phyloP scores from a whole-genome alignment of 495 filamentous ascomycete species.

The Arthonia radiata region DNA sequence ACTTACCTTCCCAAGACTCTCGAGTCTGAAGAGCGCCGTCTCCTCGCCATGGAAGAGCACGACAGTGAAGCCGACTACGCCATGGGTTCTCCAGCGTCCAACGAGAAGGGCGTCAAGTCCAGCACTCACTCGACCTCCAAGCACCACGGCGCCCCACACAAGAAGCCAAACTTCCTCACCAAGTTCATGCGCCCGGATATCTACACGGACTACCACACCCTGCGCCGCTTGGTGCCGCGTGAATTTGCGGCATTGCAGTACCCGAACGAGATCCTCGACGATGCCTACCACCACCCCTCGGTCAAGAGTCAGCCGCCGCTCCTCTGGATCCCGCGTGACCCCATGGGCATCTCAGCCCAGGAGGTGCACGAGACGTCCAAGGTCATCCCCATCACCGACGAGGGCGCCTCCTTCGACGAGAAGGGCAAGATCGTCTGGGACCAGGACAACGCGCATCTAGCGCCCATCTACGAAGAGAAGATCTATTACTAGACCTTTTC shows the following conservation, averaged over 20 bases:
- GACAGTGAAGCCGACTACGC: conserved; percentile 13
- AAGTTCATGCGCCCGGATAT: conserved; percentile 62
- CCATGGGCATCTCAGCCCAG: conserved; percentile 47
- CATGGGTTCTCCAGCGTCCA: conserved; percentile 11
- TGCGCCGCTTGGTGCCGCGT: conserved; percentile 48
- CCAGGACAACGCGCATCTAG: conserved; percentile 32
- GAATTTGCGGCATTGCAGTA: conserved; percentile 25
- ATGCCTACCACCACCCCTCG: conserved; percentile 59
- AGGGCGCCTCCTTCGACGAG: conserved; percentile 56
- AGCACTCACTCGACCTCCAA: neutral
- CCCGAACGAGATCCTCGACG: conserved; percentile 31
- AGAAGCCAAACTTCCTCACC: conserved; percentile 30
- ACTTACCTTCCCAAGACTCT: conserved; percentile 53
- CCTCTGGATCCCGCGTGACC: conserved; percentile 67
- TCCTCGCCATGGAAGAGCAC: conserved; percentile 23
- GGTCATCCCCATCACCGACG: conserved; percentile 60
- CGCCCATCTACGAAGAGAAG: conserved; percentile 63
- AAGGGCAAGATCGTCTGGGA: conserved; percentile 63
- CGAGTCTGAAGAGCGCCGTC: conserved; percentile 36
- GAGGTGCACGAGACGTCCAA: conserved; percentile 47
- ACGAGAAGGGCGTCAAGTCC: conserved; percentile 2
- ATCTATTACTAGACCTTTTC: no score
- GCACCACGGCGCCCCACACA: conserved; percentile 15
- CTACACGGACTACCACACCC: conserved; percentile 41
- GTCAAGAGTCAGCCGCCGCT: conserved; percentile 38